phyloP scores from a whole-genome alignment of 768 basidiomycete genomes.

The Kwoniella heveanensis region DNA sequence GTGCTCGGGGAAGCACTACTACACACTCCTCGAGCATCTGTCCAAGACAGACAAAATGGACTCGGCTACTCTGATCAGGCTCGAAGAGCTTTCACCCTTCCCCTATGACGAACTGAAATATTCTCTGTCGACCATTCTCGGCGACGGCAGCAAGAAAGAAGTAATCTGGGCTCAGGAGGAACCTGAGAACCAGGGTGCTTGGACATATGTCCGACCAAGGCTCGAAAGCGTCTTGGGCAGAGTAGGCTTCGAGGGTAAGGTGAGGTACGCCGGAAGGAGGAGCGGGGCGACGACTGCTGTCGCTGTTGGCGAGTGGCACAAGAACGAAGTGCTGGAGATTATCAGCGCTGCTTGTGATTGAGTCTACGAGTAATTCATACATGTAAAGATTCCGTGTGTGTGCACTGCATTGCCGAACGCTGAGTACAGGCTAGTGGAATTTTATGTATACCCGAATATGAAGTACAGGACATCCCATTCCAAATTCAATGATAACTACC shows the following conservation, averaged over 20 bases:
- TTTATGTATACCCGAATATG: too few relatives aligned
- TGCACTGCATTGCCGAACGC: too few relatives aligned
- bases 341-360: conserved; percentile 57
- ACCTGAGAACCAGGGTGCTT: conserved; percentile 83
- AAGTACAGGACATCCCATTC: too few relatives aligned
- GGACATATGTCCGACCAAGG: conserved; percentile 66
- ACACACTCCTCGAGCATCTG: conserved; percentile 63
- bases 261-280: conserved; percentile 68
- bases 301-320: conserved; percentile 71
- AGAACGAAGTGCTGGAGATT: conserved; percentile 66
- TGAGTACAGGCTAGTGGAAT: too few relatives aligned
- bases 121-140: conserved; percentile 58
- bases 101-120: conserved; percentile 66
- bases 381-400: too few relatives aligned
- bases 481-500: too few relatives aligned
- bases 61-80: conserved; percentile 69
- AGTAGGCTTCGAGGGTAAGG: conserved; percentile 50
- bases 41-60: conserved; percentile 55
- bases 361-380: background rate
- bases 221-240: conserved; percentile 62
- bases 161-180: conserved; percentile 80
- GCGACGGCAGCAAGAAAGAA: conserved; percentile 58
- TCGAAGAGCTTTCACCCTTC: conserved; percentile 88
- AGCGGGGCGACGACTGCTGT: conserved; percentile 76
- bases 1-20: conserved; percentile 82